Evolutionary conservation across 768 basidiomycete genomes (phyloP), one percentile per base, ranked within the genome.

Genomic region (Auriscalpium microsporum): DNA sequence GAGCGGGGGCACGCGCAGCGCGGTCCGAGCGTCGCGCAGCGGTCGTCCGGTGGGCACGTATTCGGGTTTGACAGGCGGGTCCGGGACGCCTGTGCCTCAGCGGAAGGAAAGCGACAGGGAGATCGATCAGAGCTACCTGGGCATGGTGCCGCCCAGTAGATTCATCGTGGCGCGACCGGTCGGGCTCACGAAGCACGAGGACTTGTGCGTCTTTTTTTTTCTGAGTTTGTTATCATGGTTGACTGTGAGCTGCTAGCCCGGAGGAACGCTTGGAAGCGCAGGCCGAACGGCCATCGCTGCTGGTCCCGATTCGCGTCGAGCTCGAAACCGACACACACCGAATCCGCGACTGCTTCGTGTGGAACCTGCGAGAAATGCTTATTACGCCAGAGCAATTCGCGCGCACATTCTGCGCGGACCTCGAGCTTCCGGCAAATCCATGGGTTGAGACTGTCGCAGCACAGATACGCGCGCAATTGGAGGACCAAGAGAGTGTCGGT

Each of bases 241-340:
- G 13, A 37, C 8, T 34, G 13, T 44, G 50, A n/a, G 38, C 17
- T 42, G 61, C 28, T 72, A 90, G 92, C 46, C 65, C 84, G 1
- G 76, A 78, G 46, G 86, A 91, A 35, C 71, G 75, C 11, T 68
- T 95, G 35, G 80, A 86, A 50, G 67, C 67, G 16, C 82, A 89
- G 63, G 87, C 90, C 2, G 66, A 74, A 47, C 70, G 71, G 57
- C 68, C 73, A 0, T 75, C 78, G 2, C 67, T 78, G 5, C 82
- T 95, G 36, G 83, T 98, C 11, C 96, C 96, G 3, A 91, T 99
- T 56, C 90, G 91, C 47, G 89, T 99, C 52, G 94, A 98, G 63
- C 84, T 99, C 63, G 94, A 97, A 67, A 92, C 88, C 10, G 90
- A 92, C 10, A 87, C 87, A 0, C 90, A 90, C 65, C 78, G 94